Evolutionary conservation across 169 alveolate genomes (phyloP).

Genomic region (Plasmodium gallinaceum): DNA sequence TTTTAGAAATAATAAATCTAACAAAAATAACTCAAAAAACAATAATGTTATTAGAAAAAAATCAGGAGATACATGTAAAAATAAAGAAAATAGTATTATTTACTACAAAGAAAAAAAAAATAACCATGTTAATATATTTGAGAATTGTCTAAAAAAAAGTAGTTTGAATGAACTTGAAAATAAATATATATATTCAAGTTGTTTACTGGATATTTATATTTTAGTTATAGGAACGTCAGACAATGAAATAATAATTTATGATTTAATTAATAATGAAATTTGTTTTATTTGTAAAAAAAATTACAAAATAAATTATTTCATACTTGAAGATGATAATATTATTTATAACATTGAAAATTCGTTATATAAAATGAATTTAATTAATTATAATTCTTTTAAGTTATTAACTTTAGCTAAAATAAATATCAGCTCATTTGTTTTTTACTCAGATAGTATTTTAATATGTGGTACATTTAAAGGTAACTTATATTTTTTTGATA

Average conservation of each 20-base stretch:
- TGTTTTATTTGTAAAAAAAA: conserved; percentile 7
- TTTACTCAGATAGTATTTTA: conserved; percentile 29
- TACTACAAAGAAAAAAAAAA: background rate
- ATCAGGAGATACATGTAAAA: background rate
- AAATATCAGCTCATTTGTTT: conserved; percentile 28
- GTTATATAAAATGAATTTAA: conserved; percentile 39
- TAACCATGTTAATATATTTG: background rate
- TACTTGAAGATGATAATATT: conserved; percentile 14
- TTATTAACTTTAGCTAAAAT: conserved; percentile 15
- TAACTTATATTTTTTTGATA: conserved; percentile 20
- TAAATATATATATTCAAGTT: conserved; percentile 17
- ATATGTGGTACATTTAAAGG: conserved; percentile 55
- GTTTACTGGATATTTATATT: conserved; percentile 32
- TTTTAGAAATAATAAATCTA: background rate
- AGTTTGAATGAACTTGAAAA: background rate
- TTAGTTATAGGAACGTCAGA: conserved; percentile 30
- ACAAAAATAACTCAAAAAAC: background rate
- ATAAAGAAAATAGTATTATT: background rate
- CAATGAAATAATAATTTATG: conserved; percentile 27
- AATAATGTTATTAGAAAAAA: background rate
- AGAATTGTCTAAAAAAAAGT: background rate
- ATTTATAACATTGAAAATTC: conserved; percentile 38
- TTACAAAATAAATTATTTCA: conserved; percentile 22
- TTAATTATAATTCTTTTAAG: conserved; percentile 23
- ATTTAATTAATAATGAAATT: conserved; percentile 22